Conservation (phyloP, 441 rosid genomes). For the Jatropha multifida region DNA sequence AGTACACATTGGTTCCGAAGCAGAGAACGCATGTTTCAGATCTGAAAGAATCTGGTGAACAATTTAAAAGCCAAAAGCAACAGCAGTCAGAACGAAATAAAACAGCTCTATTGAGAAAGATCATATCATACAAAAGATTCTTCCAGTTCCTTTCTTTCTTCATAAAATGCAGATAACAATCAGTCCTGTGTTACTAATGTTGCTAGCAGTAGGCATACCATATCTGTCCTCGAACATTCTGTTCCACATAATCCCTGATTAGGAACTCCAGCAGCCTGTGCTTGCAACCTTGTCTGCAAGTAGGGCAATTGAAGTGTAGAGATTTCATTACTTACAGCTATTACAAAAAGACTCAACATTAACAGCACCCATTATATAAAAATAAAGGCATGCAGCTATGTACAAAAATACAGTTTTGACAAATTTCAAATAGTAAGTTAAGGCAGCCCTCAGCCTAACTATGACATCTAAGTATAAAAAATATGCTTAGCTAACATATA, state of each 20-base stretch:
- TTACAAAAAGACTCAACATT: neutral
- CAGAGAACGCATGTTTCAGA: slow-evolving; percentile 64
- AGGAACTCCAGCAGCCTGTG: slow-evolving; percentile 84
- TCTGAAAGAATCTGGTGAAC: slow-evolving; percentile 65
- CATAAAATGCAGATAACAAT: neutral
- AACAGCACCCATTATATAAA: neutral
- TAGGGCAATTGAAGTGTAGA: neutral
- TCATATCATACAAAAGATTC: neutral
- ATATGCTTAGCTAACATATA: neutral
- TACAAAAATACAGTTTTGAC: neutral
- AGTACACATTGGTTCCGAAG: slow-evolving; percentile 72
- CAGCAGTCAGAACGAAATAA: neutral
- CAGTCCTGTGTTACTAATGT: neutral
- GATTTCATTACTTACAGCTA: neutral
- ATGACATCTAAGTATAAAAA: neutral
- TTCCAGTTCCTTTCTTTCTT: neutral
- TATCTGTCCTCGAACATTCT: slow-evolving; percentile 11
- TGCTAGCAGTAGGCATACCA: neutral
- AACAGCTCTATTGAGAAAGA: neutral
- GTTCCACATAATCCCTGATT: slow-evolving; percentile 60
- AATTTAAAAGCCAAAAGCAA: neutral
- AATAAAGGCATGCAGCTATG: neutral
- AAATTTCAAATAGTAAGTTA: neutral
- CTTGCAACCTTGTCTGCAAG: slow-evolving; percentile 78
- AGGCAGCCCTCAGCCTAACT: neutral